Evolutionary conservation across 352 stramenopile species (phyloP), one percentile per base, ranked within the genome.

Genomic region (Phytophthora cryptogea): DNA sequence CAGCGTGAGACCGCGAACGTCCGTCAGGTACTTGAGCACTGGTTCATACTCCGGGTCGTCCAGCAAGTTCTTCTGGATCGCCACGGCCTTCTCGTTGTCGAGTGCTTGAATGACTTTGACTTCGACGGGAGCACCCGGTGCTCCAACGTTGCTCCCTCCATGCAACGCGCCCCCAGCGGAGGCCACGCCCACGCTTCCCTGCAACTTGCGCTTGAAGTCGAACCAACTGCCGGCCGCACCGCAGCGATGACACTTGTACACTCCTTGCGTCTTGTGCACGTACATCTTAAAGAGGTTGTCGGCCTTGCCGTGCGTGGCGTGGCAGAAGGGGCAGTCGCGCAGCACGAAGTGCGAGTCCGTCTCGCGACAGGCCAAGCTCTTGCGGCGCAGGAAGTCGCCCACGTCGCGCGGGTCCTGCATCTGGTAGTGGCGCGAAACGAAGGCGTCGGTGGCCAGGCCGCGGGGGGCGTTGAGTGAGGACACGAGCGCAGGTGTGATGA

Each of bases 281-380:
- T 97, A 97, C 54, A 97, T 73, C 70, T 97, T 97, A 60, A 94
- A 97, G 6, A 97, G 68, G 60, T 97, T 97, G 71, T 93, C 83
- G 8, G 65, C 37, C 53, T 89, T 89, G 59, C 88, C 88, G 51
- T 78, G 81, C 17, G 88, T 92, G 26, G 83, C 44, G 42, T 94
- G 83, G 64, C 89, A 96, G 66, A 96, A 94, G n/a, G 87, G 88
- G 46, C 88, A 97, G 53, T 94, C 80, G 32, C 82, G 80, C 54
- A 94, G 78, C 28, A 94, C 62, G 16, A 87, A 88, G 63, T 95
- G 86, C 56, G 85, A 76, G 64, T 90, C 79, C 0, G 83, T 90
- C 61, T 90, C 83, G 35, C 81, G 79, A 43, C 75, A 55, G 13
- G 53, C 51, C 48, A 95, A 73, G 33, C 73, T 59, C 61, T 95